These are phyloP conservation scores for Cavenderia fasciculata DNA, from an alignment of 78 protist genomes.

Conservation along the genomic window DNA sequence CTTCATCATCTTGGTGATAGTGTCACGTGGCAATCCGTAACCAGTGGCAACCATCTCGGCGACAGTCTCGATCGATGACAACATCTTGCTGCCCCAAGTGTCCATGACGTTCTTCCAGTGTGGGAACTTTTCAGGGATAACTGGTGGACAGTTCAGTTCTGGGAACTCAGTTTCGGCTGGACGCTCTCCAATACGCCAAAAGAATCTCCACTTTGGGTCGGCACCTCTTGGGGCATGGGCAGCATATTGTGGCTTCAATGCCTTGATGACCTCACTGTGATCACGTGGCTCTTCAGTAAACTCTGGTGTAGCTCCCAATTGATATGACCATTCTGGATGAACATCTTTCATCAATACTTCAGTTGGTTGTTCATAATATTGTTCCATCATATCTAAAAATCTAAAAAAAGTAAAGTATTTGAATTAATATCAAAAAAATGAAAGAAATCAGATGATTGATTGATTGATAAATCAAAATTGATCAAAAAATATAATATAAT, in stretches of 20 bases:
- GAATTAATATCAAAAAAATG: background rate
- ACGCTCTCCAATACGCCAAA: constrained; percentile 91
- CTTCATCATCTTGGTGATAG: constrained; percentile 73
- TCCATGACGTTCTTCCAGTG: constrained; percentile 82
- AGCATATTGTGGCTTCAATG: constrained; percentile 73
- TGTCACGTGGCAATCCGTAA: constrained; percentile 61
- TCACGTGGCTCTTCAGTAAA: constrained; percentile 80
- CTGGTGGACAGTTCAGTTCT: constrained; percentile 85
- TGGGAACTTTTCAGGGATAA: constrained; percentile 83
- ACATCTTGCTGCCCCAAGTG: constrained; percentile 72
- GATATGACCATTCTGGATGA: constrained; percentile 88
- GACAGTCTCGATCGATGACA: constrained; percentile 39
- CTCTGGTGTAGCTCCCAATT: constrained; percentile 93
- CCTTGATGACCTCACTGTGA: constrained; percentile 52
- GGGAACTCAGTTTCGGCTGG: constrained; percentile 81
- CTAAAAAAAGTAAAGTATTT: background rate
- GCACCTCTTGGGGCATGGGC: constrained; percentile 87
- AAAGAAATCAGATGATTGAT: background rate
- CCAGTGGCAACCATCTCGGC: constrained; percentile 76
- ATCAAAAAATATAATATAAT: background rate
- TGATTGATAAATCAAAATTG: background rate
- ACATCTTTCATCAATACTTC: constrained; percentile 82
- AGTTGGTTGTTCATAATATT: constrained; percentile 84
- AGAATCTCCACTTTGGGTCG: constrained; percentile 95
- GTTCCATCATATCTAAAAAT: constrained; percentile 87